Base-by-base conservation (phyloP, 2,329 filamentous ascomycete species). In the Verticillium nonalfalfae region DNA sequence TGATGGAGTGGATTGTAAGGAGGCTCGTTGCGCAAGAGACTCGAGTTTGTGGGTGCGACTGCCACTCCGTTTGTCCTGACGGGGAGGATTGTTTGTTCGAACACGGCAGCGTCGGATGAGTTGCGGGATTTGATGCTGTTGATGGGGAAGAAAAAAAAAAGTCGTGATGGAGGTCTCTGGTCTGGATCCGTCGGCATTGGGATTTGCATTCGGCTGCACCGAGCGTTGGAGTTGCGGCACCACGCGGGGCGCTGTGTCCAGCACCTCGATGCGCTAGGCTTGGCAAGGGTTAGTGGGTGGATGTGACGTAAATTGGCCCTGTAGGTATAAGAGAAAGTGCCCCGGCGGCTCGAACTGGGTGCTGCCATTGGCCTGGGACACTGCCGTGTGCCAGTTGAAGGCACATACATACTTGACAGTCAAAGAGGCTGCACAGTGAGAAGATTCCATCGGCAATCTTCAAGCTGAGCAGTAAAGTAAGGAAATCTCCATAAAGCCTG, bases 171-270 rank as follows among this genome's bases (percentile, higher is more conserved):
- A 21, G n/a, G 58, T 11, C 26, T 31, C 56, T 13, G 38, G 40
- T 59, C 58, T 59, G 58, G 58, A 59, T 54, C 39, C 45, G 58
- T 59, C 58, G 58, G 58, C 58, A 59, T 38, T 34, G 21, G 35
- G 14, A 45, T 35, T 34, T 59, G 57, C 58, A 18, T 50, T 50
- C 45, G 45, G 45, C 18, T 50, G 45, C 45, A 10, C 45, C 45
- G 45, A 50, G 45, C 45, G 45, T 50, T 50, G 45, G 9, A 50
- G 45, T 50, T 50, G 45, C 45, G 45, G 45, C 45, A n/a, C 45
- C 45, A 50, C 45, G 45, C 45, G 45, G 45, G 45, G 45, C 18
- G 45, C 18, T 50, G 7, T 2, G 45, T 18, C 21, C 21, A 18
- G 45, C 45, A 50, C n/a, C n/a, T 50, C 18, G 45, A 50, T 50